Conservation (phyloP, 305 asterid species). For the Fraxinus paxiana region DNA sequence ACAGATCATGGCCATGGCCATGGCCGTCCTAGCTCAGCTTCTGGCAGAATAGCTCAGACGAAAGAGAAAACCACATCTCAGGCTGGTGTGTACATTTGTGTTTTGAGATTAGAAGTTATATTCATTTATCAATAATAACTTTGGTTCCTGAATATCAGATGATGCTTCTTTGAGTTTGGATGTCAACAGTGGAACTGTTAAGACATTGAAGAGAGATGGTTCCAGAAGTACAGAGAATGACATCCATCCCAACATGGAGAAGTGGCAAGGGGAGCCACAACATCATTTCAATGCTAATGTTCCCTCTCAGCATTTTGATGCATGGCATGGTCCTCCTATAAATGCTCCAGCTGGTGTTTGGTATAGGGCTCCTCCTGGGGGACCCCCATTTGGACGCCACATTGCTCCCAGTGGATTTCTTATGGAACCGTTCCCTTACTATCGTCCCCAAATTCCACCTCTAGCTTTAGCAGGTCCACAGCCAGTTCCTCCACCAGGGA, state of each 20-base stretch:
- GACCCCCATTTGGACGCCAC: conserved; percentile 71
- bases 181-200: conserved; percentile 44
- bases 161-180: conserved; percentile 46
- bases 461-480: conserved; percentile 65
- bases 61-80: conserved; percentile 46
- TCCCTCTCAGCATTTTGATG: conserved; percentile 74
- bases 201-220: conserved; percentile 59
- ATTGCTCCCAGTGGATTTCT: conserved; percentile 76
- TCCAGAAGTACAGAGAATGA: conserved; percentile 54
- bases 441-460: conserved; percentile 68
- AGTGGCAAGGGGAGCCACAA: conserved; percentile 78
- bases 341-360: conserved; percentile 71
- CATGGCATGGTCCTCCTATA: conserved; percentile 80
- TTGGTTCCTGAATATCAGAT: conserved; percentile 12
- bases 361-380: conserved; percentile 82
- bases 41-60: conserved; percentile 42
- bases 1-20: conserved; percentile 48
- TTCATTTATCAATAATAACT: neutral
- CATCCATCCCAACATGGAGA: conserved; percentile 48
- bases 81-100: conserved; percentile 47
- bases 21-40: conserved; percentile 70
- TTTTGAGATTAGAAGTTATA: neutral
- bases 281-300: conserved; percentile 53
- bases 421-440: conserved; percentile 73
- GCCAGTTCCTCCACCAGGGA: conserved; percentile 55